Base-by-base conservation (phyloP, 108 stramenopile species). In the Parmales sp. region DNA sequence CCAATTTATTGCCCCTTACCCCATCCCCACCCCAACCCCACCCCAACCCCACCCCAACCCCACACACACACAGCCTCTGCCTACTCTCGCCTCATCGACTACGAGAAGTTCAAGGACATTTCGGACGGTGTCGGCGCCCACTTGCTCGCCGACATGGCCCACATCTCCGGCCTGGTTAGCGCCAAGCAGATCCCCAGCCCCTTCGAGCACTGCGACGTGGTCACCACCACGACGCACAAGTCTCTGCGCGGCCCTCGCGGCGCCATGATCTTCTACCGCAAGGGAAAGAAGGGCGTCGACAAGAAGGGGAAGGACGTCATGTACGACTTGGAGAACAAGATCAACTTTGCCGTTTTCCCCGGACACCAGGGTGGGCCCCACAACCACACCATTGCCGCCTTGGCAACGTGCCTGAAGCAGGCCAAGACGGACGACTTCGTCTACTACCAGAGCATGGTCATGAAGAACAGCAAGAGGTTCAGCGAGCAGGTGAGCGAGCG, bases 221-320 rank as follows among this genome's bases (percentile, higher is more conserved):
- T 99, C 18, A 99, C 97, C 37, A 98, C 99, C 22, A 99, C 99
- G 38, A 99, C 97, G 11, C 99, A 99, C 89, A 99, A 99, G 80
- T 89, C 87, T 66, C 84, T 99, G 20, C 86, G 99, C n/a, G 99
- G 99, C 41, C 99, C 99, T 19, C 89, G 99, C 60, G 97, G 97
- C 22, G 99, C 97, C 63, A 98, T 99, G 96, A 99, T 99, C 76
- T 99, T 99, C 73, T 98, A 85, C 83, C 82, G 98, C 60, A 91
- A 88, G 78, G 90, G 90, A 39, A 86, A 82, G 64, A 82, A 77
- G 63, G 87, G 86, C 49, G 82, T 76, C 2, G 90, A 87, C 51
- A 95, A 95, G 82, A 95, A 95, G 80, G 95, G 95, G 25, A 88
- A 92, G 22, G 86, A 92, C 19, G 93, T 93, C 66, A 86, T 93